Percentiles rank a stretch among this genome's conserved stretches.
Conservation (phyloP, 805 yeast species). For the Suhomyces vadensis region DNA sequence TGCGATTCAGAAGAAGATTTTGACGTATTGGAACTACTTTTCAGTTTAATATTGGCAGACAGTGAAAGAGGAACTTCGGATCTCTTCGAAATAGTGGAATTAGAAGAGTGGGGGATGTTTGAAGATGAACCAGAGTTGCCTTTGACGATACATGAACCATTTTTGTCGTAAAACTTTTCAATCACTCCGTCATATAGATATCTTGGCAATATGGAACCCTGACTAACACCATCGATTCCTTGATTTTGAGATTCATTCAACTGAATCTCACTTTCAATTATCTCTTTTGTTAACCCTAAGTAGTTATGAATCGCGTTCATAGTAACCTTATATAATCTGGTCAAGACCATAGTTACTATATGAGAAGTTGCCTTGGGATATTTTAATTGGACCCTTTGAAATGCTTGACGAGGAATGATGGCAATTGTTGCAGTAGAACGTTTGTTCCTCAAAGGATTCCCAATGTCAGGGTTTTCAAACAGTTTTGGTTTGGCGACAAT, state of each 20-base stretch:
- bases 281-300: slow-evolving; percentile 79
- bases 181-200: slow-evolving; percentile 62
- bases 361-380: slow-evolving; percentile 91
- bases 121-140: not conserved
- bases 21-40: not conserved
- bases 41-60: not conserved
- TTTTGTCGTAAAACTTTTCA: slow-evolving; percentile 32
- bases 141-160: slow-evolving; percentile 2
- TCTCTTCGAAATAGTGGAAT: not conserved
- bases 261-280: slow-evolving; percentile 70
- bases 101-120: not conserved
- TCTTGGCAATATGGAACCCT: slow-evolving; percentile 48
- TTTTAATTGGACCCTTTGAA: slow-evolving; percentile 64
- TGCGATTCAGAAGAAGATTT: not conserved
- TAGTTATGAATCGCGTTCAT: slow-evolving; percentile 87
- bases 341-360: slow-evolving; percentile 87
- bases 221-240: slow-evolving; percentile 13
- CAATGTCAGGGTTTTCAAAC: slow-evolving; percentile 3
- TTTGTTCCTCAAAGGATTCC: slow-evolving; percentile 10
- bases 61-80: not conserved
- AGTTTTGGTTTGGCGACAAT: slow-evolving; percentile 71
- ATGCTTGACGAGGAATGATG: slow-evolving; percentile 84
- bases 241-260: slow-evolving; percentile 51
- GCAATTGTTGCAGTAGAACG: slow-evolving; percentile 95
- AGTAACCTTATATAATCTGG: slow-evolving; percentile 86